phyloP scores from a whole-genome alignment of 495 filamentous ascomycete species.

The Penicillium diatomitis region DNA sequence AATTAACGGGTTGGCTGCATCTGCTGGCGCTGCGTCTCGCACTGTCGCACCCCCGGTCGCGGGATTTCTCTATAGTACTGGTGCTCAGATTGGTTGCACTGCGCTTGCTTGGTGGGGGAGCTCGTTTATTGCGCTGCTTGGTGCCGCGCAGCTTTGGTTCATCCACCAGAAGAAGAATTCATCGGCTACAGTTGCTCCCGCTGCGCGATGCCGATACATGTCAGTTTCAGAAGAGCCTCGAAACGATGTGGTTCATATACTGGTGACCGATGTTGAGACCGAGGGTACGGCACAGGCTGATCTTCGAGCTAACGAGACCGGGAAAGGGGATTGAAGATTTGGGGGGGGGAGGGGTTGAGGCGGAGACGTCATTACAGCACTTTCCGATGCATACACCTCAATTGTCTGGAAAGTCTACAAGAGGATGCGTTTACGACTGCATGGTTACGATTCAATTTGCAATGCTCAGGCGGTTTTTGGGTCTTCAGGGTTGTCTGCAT shows the following conservation, averaged over 20 bases:
- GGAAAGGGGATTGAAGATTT: neutral
- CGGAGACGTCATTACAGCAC: too few species aligned
- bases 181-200: slow-evolving; percentile 27
- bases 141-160: slow-evolving; percentile 59
- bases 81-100: slow-evolving; percentile 57
- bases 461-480: too few species aligned
- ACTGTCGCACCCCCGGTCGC: slow-evolving; percentile 70
- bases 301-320: too few species aligned
- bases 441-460: too few species aligned
- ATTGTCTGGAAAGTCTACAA: too few species aligned
- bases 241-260: slow-evolving; percentile 30
- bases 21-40: slow-evolving; percentile 65
- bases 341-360: neutral
- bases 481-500: too few species aligned
- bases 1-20: slow-evolving; percentile 75
- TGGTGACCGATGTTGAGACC: slow-evolving; percentile 25
- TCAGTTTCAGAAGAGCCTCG: slow-evolving; percentile 14
- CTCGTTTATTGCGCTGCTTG: slow-evolving; percentile 56
- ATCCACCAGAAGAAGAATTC: slow-evolving; percentile 44
- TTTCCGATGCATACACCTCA: too few species aligned
- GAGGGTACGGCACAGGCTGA: neutral
- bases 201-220: slow-evolving; percentile 19
- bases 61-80: slow-evolving; percentile 63
- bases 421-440: too few species aligned
- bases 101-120: slow-evolving; percentile 75